Base-by-base conservation (phyloP, 306 rosid genomes). In the Oxytropis ochrocephala region DNA sequence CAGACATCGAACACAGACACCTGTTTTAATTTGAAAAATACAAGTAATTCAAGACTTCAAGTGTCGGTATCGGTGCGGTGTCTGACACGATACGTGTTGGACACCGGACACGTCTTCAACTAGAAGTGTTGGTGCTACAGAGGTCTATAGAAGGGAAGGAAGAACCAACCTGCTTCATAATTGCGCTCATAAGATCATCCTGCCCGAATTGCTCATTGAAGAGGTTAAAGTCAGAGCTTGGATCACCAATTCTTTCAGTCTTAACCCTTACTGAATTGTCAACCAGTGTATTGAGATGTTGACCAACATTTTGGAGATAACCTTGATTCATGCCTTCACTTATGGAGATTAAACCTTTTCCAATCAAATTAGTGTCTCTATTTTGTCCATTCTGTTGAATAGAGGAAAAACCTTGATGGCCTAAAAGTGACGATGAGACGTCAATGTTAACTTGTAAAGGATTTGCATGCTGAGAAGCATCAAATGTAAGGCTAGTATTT, bases 111-210 rank as follows among this genome's bases (percentile, higher is more conserved):
- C 27, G 27, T 21, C 27, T 21, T 21, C 2, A 21, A 21, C 27
- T 2, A 21, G 2, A 21, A 21, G 29, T 24, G 29, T 24, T 2
- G 29, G 29, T 24, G 29, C 29, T 24, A 1, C 29, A 24, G 1
- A 24, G 27, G 38, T 19, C 38, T 36, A 38, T 29, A 17, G 36
- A 63, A 51, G 10, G 70, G 61, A 59, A 56, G 35, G 33, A 74
- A 71, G 49, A 51, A 72, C 73, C 78, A 73, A 95, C 99, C 99
- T 95, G 97, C 79, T 85, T 88, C 80, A 95, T 86, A 72, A 95
- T 79, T 55, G 89, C 95, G 75, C 91, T 91, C 96, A 95, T 80
- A 53, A 95, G 89, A 78, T 95, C 99, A 12, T 91, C 99, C 80
- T 87, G 97, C n/a, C 87, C 88, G 33, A 72, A 89, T 43, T 84